Evolutionary conservation across 2,329 filamentous ascomycete species (phyloP), one percentile per base, ranked within the genome.

Genomic region (Pseudogymnoascus sp.): DNA sequence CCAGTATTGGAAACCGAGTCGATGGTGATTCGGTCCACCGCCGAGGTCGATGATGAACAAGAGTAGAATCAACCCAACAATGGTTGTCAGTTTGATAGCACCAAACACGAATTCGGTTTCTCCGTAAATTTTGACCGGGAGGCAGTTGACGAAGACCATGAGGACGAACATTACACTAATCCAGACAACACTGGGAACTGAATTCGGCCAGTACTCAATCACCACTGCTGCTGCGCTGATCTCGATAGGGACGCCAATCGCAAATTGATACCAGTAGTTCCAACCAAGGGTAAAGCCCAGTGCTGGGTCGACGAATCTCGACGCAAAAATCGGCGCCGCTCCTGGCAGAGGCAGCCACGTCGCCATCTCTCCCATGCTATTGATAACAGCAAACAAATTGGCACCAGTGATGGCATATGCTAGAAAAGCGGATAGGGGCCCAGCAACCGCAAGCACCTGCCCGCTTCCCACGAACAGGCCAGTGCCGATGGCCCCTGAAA

Each of bases 351-450:
- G 81, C 0, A 84, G 75, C 59, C 78, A 82, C 1, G 78, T 78
- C 1, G 77, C 76, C 76, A 84, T 82, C 68, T 84, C 81, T 7
- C 76, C 81, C 6, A 83, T 73, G 62, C 73, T 68, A 70, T 82
- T 81, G 80, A 82, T 82, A 60, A 82, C 73, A 60, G 76, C 72
- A 76, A 78, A 83, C 25, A 83, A 79, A 8, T 82, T 68, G 2
- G 74, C 25, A 75, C 81, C 81, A 79, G 82, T 81, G 65, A 74
- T 76, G 6, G 81, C 67, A 71, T 90, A 91, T 22, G 82, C 85
- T 72, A 91, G 85, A 70, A 91, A 80, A 14, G 91, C 74, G 0
- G 87, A 85, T 4, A 85, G 87, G 2, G 85, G 85, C 1, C 85
- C 85, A 28, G 80, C 79, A 8, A 74, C 73, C 34, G 78, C 74